phyloP scores from a whole-genome alignment of 768 basidiomycete genomes.

The Trametes punicea region DNA sequence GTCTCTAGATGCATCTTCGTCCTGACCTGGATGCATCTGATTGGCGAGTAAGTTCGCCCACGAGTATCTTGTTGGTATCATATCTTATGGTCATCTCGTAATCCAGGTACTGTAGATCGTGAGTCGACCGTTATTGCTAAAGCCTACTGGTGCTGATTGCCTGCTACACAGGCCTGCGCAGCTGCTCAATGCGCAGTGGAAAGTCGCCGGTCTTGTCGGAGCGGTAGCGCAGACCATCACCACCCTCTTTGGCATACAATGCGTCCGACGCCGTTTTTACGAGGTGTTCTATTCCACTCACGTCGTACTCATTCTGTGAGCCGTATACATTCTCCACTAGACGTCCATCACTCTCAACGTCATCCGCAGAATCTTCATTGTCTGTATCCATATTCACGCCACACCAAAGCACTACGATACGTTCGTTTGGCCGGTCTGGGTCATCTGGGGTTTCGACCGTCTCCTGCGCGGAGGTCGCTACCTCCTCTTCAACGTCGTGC shows the following conservation, averaged over 20 bases:
- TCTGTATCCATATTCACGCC: slow-evolving; percentile 37
- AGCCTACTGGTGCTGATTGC: too few species aligned
- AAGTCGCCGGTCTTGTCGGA: slow-evolving; percentile 22
- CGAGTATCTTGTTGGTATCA: not conserved
- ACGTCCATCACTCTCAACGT: too few species aligned
- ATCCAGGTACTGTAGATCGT: slow-evolving; percentile 6
- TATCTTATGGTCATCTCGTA: not conserved
- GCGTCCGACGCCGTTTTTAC: slow-evolving; percentile 38
- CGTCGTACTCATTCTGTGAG: slow-evolving; percentile 29
- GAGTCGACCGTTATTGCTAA: too few species aligned
- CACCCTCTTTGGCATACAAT: slow-evolving; percentile 37
- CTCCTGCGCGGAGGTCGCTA: slow-evolving; percentile 37
- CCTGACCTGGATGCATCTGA: slow-evolving; percentile 44
- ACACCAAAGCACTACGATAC: slow-evolving; percentile 31
- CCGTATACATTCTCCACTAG: not conserved
- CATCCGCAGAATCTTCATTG: slow-evolving; percentile 38
- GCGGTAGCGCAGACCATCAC: slow-evolving; percentile 35
- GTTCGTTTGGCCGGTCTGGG: slow-evolving; percentile 46
- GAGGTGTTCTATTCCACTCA: slow-evolving; percentile 36
- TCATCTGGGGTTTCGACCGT: slow-evolving; percentile 48
- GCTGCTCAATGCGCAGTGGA: slow-evolving; percentile 10
- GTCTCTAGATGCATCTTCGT: slow-evolving; percentile 40
- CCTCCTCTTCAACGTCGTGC: slow-evolving; percentile 37
- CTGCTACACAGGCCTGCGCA: slow-evolving; percentile 7
- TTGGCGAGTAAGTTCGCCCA: slow-evolving; percentile 22